Evolutionary conservation across 441 rosid genomes (phyloP).

Genomic region (Syzygium syzygioides): DNA sequence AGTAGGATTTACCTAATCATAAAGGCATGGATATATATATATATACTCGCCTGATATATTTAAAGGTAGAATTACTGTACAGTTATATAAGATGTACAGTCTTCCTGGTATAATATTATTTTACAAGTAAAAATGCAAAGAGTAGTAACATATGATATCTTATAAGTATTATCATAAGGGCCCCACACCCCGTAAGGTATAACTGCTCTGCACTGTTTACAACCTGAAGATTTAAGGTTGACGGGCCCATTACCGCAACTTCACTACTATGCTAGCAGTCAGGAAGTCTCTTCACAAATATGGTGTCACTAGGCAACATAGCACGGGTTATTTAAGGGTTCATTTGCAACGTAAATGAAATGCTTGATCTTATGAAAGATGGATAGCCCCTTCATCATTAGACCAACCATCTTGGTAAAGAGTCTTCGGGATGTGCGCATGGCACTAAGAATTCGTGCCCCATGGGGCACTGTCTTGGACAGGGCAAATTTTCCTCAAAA

Average conservation of each 20-base stretch:
- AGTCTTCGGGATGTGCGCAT: no score
- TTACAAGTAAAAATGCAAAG: background rate
- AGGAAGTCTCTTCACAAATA: background rate
- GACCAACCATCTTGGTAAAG: no score
- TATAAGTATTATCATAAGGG: background rate
- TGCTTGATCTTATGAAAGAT: background rate
- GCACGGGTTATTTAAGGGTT: background rate
- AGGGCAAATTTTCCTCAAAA: no score
- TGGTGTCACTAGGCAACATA: background rate
- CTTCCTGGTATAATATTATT: background rate
- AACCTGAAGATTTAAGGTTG: background rate
- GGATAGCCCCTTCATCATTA: no score
- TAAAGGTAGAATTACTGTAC: background rate
- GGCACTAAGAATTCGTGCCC: no score
- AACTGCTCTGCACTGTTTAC: background rate
- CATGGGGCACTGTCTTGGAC: no score
- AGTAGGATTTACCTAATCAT: background rate
- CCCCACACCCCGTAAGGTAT: accelerated
- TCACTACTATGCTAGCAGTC: accelerated
- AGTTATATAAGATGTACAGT: background rate
- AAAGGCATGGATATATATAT: background rate
- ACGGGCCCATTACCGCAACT: background rate
- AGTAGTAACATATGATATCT: no score
- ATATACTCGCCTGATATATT: background rate
- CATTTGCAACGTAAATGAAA: background rate